Conservation (phyloP, 441 rosid genomes). For the Erodium moschatum region DNA sequence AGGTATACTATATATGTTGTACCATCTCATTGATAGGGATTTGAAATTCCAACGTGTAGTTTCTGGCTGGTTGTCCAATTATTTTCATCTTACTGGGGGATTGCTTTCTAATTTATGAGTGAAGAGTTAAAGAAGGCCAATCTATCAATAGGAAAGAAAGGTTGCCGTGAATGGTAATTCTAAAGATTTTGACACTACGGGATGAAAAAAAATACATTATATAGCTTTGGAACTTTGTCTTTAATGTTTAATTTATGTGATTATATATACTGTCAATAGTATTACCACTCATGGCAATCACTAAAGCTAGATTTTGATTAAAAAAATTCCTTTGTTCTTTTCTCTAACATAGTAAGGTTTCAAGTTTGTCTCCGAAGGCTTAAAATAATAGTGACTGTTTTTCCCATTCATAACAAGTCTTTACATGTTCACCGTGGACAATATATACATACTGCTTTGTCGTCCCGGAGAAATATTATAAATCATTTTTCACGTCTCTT, state of each 20-base stretch:
- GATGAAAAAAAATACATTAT: neutral
- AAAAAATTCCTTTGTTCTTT: no score
- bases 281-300: neutral
- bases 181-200: neutral
- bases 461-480: neutral
- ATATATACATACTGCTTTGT: neutral
- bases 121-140: neutral
- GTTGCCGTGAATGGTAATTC: neutral
- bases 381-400: no score
- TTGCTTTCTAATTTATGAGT: neutral
- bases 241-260: neutral
- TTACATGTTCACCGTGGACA: neutral
- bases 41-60: neutral
- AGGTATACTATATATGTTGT: neutral
- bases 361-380: no score
- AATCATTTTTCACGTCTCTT: slow-evolving; percentile 3
- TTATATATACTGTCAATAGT: neutral
- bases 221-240: neutral
- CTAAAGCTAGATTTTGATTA: neutral
- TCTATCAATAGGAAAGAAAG: slow-evolving; percentile 4
- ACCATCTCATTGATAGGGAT: neutral
- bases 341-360: no score
- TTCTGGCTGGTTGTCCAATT: neutral
- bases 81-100: neutral
- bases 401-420: neutral